A percentile compares a stretch with the other conserved stretches of the same genome.
Evolutionary conservation across 163 green algal species (phyloP).

Genomic region (Chloromonas sp.): DNA sequence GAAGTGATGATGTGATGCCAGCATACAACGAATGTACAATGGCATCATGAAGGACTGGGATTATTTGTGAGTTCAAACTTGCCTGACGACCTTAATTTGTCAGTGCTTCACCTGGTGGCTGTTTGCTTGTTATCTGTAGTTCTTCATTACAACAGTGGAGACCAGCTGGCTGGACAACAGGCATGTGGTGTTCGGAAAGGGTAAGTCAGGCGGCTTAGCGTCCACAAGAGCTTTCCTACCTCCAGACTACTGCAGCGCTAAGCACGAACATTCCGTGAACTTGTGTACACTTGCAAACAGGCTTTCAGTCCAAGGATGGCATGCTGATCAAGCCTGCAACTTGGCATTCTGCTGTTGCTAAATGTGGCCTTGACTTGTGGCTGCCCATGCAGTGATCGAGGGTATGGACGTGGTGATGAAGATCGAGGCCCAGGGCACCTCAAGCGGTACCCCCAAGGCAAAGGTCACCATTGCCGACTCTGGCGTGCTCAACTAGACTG

Average conservation of each 20-base stretch:
- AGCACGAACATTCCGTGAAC: no score
- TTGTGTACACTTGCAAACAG: no score
- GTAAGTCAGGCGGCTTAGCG: not conserved
- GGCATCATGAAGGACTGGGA: no score
- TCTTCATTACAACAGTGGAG: slow-evolving; percentile 78
- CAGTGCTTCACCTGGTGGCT: not conserved
- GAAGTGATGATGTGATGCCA: no score
- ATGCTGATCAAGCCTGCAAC: no score
- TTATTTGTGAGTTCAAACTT: not conserved
- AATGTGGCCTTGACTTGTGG: no score
- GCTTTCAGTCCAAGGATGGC: no score
- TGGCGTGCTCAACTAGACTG: slow-evolving; percentile 51
- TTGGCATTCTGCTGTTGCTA: no score
- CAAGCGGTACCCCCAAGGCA: slow-evolving; percentile 67
- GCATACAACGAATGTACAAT: no score
- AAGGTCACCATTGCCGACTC: slow-evolving; percentile 74
- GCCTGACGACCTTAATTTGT: not conserved
- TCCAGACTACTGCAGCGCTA: no score
- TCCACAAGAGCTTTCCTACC: no score
- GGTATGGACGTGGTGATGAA: slow-evolving; percentile 91
- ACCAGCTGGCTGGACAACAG: slow-evolving; percentile 84
- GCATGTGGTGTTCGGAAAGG: slow-evolving; percentile 83
- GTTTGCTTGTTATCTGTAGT: slow-evolving; percentile 32
- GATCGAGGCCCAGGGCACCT: slow-evolving; percentile 68
- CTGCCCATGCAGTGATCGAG: slow-evolving; percentile 62